Base-by-base conservation (phyloP, 2,329 filamentous ascomycete genomes). In the Sarocladiaceae sp. region DNA sequence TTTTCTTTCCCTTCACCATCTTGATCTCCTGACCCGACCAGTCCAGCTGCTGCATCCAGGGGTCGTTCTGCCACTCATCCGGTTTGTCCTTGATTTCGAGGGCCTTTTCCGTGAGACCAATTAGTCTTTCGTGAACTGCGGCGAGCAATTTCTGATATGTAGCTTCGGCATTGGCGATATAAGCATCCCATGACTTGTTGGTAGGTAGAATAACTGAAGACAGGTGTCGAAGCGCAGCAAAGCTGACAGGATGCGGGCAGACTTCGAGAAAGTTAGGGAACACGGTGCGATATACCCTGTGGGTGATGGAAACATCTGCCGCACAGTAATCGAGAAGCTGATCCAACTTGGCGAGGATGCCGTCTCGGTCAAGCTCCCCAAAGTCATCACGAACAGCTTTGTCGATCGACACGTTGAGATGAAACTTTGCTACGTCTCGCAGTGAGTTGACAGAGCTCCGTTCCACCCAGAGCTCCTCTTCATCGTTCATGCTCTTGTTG, bases 231-330 rank as follows among this genome's bases (percentile, higher is more conserved):
- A 98, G 72, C 2, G 93, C 93, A 2, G 88, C 91, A 57, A 98
- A 98, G 65, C 90, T 97, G 56, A 98, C 93, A 0, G 93, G 93
- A 63, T 98, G 94, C 1, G 93, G 93, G 58, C 93, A 98, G 20
- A 86, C 87, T 34, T 88, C 74, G 16, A 96, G 70, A 55, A 96
- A 98, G 47, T 85, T 84, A 1, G 89, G 88, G 50, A 98, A 93
- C 1, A 97, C 89, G 48, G 88, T 88, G 59, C 88, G 83, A 65
- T 91, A 98, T n/a, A 98, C 86, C 39, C 82, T 81, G 56, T 98
- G 93, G 0, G 93, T 98, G 53, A 96, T 82, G 27, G 83, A 81
- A 15, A 98, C 93, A 66, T 98, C 93, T 1, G 88, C 87, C 11
- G 93, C 93, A 59, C 93, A 98, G 63, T 98, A 98, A 58, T 94